phyloP scores from a whole-genome alignment of 805 yeast genomes.

The Candida hungchunana region DNA sequence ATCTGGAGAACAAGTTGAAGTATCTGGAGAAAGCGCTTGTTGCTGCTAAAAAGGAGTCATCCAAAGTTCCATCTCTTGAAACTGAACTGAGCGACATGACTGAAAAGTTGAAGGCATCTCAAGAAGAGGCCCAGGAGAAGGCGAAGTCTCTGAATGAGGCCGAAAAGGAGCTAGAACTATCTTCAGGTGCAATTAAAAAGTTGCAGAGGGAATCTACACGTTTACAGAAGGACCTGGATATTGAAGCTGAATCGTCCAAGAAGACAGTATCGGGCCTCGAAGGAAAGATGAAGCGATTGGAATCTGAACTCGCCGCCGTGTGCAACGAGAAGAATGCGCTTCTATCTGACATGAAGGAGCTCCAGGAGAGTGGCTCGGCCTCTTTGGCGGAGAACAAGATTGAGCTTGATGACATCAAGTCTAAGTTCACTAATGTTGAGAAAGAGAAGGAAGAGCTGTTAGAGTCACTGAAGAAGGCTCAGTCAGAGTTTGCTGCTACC shows the following conservation, averaged over 20 bases:
- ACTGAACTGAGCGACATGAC: neutral
- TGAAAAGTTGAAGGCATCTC: neutral
- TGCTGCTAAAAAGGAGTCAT: slow-evolving; percentile 2
- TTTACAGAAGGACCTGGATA: neutral
- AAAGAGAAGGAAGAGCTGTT: slow-evolving; percentile 10
- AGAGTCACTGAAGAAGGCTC: neutral
- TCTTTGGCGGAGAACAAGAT: neutral
- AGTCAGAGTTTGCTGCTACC: too few species aligned
- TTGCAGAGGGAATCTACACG: slow-evolving; percentile 3
- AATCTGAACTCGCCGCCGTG: neutral
- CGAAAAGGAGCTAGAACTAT: slow-evolving; percentile 2
- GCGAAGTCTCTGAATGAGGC: slow-evolving; percentile 1
- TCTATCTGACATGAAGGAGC: too few species aligned
- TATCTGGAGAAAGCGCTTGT: neutral
- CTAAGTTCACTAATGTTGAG: slow-evolving; percentile 4
- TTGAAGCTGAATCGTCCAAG: neutral
- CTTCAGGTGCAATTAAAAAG: slow-evolving; percentile 3
- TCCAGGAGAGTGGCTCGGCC: too few species aligned
- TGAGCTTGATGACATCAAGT: too few species aligned
- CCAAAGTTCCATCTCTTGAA: slow-evolving; percentile 1
- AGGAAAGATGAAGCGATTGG: neutral
- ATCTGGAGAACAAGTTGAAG: neutral
- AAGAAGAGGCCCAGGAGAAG: slow-evolving; percentile 1
- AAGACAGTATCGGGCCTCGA: neutral
- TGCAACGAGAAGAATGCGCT: too few species aligned